phyloP scores from a whole-genome alignment of 176 grass and related monocot species.

The Zoysia pacifica region DNA sequence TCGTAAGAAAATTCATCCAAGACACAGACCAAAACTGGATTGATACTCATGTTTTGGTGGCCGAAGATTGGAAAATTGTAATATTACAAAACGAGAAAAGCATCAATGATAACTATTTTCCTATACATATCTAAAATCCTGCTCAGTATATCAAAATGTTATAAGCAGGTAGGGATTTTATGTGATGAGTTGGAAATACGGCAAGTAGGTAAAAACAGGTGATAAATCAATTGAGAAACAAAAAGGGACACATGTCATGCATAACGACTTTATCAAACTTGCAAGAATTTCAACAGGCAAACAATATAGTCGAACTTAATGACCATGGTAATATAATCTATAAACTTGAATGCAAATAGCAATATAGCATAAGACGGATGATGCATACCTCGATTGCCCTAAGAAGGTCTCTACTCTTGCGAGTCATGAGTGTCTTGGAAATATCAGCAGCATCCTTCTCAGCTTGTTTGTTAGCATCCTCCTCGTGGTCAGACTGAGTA shows the following conservation, averaged over 20 bases:
- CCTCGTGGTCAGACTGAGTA: conserved; percentile 8
- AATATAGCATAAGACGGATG: background rate
- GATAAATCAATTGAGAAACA: background rate
- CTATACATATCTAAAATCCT: background rate
- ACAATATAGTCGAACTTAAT: background rate
- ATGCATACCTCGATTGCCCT: conserved; percentile 73
- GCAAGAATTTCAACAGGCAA: background rate
- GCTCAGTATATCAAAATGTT: background rate
- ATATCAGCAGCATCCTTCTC: conserved; percentile 42
- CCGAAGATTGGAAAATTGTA: no score
- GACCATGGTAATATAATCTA: background rate
- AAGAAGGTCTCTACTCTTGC: conserved; percentile 61
- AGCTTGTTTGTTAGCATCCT: conserved; percentile 45
- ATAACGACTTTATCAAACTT: background rate
- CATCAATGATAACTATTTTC: background rate
- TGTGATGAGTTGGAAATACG: background rate
- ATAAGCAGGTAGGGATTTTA: background rate
- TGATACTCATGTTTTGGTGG: no score
- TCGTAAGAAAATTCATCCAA: background rate
- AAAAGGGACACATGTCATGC: background rate
- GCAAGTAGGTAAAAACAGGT: background rate
- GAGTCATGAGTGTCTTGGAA: conserved; percentile 60
- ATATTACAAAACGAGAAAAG: no score
- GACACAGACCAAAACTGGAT: background rate
- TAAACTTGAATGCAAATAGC: background rate